Evolutionary conservation across 139 green algal species (phyloP).

Genomic region (Tetradesmus lagerheimii): DNA sequence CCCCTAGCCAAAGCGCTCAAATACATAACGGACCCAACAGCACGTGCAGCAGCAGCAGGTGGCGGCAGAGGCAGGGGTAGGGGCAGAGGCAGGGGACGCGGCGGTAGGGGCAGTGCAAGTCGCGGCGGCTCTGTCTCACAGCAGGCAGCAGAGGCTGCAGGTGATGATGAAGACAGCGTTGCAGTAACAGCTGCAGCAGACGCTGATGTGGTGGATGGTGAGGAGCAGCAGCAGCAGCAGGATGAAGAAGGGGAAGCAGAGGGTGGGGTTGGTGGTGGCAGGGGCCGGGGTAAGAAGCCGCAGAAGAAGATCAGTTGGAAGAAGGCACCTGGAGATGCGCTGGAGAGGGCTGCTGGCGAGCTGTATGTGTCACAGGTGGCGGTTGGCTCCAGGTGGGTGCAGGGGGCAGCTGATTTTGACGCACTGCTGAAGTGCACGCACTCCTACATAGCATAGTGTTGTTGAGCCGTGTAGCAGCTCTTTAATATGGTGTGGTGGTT

Average conservation of each 20-base stretch:
- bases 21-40: not conserved
- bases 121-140: not conserved
- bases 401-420: too few relatives aligned
- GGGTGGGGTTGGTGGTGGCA: not conserved
- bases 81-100: not conserved
- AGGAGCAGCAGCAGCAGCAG: constrained; percentile 14
- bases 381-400: constrained; percentile 9
- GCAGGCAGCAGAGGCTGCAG: not conserved
- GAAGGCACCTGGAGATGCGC: not conserved
- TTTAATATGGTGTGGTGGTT: too few relatives aligned
- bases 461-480: too few relatives aligned
- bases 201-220: not conserved
- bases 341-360: constrained; percentile 36
- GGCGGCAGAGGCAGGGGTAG: not conserved
- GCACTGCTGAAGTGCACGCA: too few relatives aligned
- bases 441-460: too few relatives aligned
- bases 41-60: not conserved
- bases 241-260: not conserved
- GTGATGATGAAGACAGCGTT: not conserved
- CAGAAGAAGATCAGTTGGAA: constrained; percentile 31
- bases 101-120: not conserved
- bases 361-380: not conserved
- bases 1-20: not conserved
- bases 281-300: not conserved
- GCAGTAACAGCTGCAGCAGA: not conserved